These are phyloP conservation scores for Sclerotinia spermophila DNA, from an alignment of 2,329 filamentous ascomycete species.

Conservation along the genomic window DNA sequence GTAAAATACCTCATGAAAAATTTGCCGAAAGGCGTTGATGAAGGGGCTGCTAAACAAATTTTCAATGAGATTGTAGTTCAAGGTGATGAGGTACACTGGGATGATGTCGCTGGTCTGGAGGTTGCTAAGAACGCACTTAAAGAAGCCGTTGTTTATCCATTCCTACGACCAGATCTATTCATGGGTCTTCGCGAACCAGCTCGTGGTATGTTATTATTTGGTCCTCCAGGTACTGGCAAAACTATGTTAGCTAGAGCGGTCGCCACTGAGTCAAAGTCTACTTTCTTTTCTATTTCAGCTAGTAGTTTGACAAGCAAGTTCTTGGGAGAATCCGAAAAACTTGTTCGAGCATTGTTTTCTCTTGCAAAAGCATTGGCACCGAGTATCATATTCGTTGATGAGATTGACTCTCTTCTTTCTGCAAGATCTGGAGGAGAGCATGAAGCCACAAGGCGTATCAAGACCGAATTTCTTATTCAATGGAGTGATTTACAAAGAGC, in stretches of 20 bases:
- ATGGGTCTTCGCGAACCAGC: constrained; percentile 93
- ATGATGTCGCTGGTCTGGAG: constrained; percentile 86
- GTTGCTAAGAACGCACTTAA: constrained; percentile 87
- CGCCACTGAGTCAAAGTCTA: constrained; percentile 89
- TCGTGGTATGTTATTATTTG: constrained; percentile 91
- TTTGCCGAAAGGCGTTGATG: constrained; percentile 78
- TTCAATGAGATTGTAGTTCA: constrained; percentile 93
- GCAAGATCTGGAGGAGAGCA: constrained; percentile 83
- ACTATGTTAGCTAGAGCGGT: constrained; percentile 96
- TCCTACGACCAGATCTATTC: constrained; percentile 90
- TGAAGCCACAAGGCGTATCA: constrained; percentile 88
- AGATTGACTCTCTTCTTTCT: constrained; percentile 91
- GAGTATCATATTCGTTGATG: constrained; percentile 96
- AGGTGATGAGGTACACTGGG: constrained; percentile 93
- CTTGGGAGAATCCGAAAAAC: constrained; percentile 92
- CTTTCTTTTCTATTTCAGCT: constrained; percentile 95
- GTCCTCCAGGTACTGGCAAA: constrained; percentile 95
- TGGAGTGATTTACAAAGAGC: constrained; percentile 94
- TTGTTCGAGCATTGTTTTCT: constrained; percentile 86
- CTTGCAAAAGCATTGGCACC: constrained; percentile 87
- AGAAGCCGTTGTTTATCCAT: constrained; percentile 95
- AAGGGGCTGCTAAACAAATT: constrained; percentile 80
- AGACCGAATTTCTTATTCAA: constrained; percentile 96
- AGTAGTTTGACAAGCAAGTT: constrained; percentile 95
- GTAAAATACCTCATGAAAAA: constrained; percentile 68